Percentiles rank a stretch among this genome's conserved stretches.
Evolutionary conservation across 2,329 filamentous ascomycete species (phyloP).

Genomic region (Acarospora socialis): DNA sequence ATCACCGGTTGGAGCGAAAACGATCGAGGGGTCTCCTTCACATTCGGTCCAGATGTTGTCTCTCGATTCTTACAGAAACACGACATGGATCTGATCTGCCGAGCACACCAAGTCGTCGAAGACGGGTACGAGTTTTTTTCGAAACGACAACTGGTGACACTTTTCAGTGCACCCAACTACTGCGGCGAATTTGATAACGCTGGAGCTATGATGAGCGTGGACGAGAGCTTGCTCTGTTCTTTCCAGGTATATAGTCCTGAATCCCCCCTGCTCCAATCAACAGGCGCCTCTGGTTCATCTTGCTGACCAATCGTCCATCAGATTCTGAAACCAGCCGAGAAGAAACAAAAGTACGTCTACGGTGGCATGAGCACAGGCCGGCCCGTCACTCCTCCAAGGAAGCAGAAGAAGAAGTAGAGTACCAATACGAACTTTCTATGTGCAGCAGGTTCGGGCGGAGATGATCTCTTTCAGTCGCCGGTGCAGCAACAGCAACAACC

Average conservation of each 20-base stretch:
- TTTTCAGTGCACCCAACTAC: slow-evolving; percentile 98
- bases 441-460: slow-evolving; percentile 90
- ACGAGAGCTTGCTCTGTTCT: slow-evolving; percentile 94
- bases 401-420: slow-evolving; percentile 54
- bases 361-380: slow-evolving; percentile 55
- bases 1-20: slow-evolving; percentile 99
- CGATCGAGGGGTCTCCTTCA: slow-evolving; percentile 96
- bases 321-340: slow-evolving; percentile 99
- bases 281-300: neutral
- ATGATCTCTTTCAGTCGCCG: slow-evolving; percentile 51
- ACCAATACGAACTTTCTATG: slow-evolving; percentile 57
- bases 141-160: slow-evolving; percentile 89
- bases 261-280: too few species aligned
- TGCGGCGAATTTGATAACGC: slow-evolving; percentile 99
- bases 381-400: slow-evolving; percentile 57
- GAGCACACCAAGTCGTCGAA: slow-evolving; percentile 96
- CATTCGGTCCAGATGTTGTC: slow-evolving; percentile 93
- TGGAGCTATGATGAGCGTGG: slow-evolving; percentile 99
- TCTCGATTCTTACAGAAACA: slow-evolving; percentile 97
- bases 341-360: slow-evolving; percentile 99
- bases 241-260: slow-evolving; percentile 59
- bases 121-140: slow-evolving; percentile 99
- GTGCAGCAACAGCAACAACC: too few species aligned
- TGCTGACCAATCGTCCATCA: slow-evolving; percentile 24
- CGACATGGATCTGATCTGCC: slow-evolving; percentile 98